A percentile compares a stretch with the other conserved stretches of the same genome.
Conservation (phyloP, 2,329 filamentous ascomycete genomes). For the Westerdykella aurantiaca region DNA sequence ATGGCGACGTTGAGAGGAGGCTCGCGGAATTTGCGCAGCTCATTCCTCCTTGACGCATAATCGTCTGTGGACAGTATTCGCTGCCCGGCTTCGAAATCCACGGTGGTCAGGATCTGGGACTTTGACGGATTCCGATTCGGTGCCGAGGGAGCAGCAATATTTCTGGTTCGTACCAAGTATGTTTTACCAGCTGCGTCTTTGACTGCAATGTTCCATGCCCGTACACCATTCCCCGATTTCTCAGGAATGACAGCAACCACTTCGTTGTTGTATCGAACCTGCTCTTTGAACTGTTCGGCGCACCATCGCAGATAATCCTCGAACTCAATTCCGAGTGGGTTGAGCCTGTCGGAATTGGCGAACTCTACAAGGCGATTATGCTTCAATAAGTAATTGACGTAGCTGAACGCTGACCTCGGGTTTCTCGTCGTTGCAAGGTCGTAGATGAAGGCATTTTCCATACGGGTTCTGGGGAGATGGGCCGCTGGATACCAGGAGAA, state of each 20-base stretch:
- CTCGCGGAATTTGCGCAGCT: constrained; percentile 23
- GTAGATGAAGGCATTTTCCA: constrained; percentile 32
- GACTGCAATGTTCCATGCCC: constrained; percentile 25
- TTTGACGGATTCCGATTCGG: constrained; percentile 14
- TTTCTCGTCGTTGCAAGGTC: constrained; percentile 34
- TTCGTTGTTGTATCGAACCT: constrained; percentile 28
- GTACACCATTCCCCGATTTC: constrained; percentile 12
- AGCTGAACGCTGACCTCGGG: constrained; percentile 32
- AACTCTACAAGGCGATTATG: constrained; percentile 31
- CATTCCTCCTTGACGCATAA: constrained; percentile 27
- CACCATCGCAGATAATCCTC: constrained; percentile 37
- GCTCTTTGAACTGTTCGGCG: constrained; percentile 28
- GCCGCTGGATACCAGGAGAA: constrained; percentile 30
- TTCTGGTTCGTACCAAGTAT: constrained; percentile 21
- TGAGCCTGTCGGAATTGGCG: constrained; percentile 33
- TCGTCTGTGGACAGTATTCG: constrained; percentile 30
- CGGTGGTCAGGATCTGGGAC: constrained; percentile 15
- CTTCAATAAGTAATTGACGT: constrained; percentile 30
- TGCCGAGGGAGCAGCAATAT: constrained; percentile 19
- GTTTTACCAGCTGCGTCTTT: constrained; percentile 20
- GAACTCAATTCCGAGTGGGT: constrained; percentile 35
- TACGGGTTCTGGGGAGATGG: constrained; percentile 27
- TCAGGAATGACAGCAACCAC: constrained; percentile 27
- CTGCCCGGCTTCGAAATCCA: constrained; percentile 30
- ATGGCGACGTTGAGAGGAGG: constrained; percentile 26